Evolutionary conservation across 192 early-diverging fungal genomes (phyloP), one percentile per base, ranked within the genome.

Genomic region (Spizellomyces punctatus): DNA sequence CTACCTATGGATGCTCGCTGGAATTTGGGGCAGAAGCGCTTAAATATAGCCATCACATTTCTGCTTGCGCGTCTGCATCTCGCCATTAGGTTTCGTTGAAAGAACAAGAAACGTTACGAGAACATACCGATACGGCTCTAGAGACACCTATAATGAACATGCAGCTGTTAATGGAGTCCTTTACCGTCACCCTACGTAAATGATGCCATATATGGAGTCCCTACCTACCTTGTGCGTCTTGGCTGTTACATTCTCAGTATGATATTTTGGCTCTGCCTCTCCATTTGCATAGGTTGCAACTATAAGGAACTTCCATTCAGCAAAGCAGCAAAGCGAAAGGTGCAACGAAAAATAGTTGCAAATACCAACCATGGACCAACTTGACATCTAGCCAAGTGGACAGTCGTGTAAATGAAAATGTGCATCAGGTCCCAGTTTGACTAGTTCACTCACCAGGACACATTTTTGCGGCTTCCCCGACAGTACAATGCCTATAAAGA

Each of bases 251-350:
- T 90, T 90, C 9, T 86, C 76, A 43, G 78, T 75, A 57, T 94
- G 88, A 73, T 96, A 95, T 5, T 82, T 82, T 1, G 86, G 81
- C 62, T 88, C 81, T 0, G 80, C 75, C 10, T 90, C 89, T n/a
- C 84, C 90, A 17, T 82, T 82, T 19, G 83, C 83, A 55, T 89
- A 91, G 6, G 95, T 96, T 3, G 94, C 90, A 6, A 95, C 93
- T 66, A 93, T 8, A 3, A 36, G 27, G 27, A 36, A 3, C 3
- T 36, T 36, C 27, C 27, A 3, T 36, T 36, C 27, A 36, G 27
- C 27, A 36, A 36, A 36, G 27, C 27, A 36, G 27, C 27, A 36
- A 36, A 36, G 3, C 3, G 27, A 2, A 36, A 36, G 27, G 27
- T 36, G 3, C 27, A 36, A n/a, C n/a, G n/a, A n/a, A n/a, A n/a